Evolutionary conservation across 2,329 filamentous ascomycete species (phyloP).

Genomic region (Ascomycota sp.): DNA sequence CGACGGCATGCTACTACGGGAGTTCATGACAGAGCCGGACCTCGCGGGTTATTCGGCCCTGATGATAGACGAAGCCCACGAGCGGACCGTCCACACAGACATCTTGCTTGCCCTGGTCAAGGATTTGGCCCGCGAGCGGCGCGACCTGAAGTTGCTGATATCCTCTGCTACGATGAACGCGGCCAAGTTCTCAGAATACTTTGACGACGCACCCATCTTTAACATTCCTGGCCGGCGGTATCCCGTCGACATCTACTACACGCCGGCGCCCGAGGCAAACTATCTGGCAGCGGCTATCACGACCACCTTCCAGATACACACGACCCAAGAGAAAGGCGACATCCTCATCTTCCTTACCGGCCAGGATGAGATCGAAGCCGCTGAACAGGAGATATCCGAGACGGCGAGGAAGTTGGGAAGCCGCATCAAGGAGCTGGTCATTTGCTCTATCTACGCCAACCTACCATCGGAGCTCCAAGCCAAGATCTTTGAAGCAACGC

Average conservation of each 20-base stretch:
- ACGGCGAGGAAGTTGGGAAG: slow-evolving; percentile 72
- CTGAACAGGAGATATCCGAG: slow-evolving; percentile 65
- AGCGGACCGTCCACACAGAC: slow-evolving; percentile 78
- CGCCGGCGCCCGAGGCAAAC: slow-evolving; percentile 77
- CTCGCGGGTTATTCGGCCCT: slow-evolving; percentile 65
- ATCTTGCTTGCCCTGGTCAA: slow-evolving; percentile 77
- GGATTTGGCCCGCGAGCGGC: slow-evolving; percentile 63
- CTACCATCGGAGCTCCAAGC: slow-evolving; percentile 76
- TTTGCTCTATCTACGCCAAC: slow-evolving; percentile 88
- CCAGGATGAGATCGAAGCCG: slow-evolving; percentile 87
- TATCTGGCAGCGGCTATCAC: slow-evolving; percentile 82
- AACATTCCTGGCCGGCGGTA: slow-evolving; percentile 81
- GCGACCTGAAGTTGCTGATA: slow-evolving; percentile 76
- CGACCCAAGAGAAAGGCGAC: slow-evolving; percentile 65
- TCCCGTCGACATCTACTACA: slow-evolving; percentile 83
- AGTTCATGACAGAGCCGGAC: slow-evolving; percentile 77
- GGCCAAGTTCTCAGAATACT: slow-evolving; percentile 77
- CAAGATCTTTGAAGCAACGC: slow-evolving; percentile 88
- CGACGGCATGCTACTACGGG: slow-evolving; percentile 80
- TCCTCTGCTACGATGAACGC: slow-evolving; percentile 91
- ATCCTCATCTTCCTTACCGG: slow-evolving; percentile 90
- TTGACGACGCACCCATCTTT: slow-evolving; percentile 83
- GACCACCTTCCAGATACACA: slow-evolving; percentile 88
- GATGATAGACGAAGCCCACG: slow-evolving; percentile 97
- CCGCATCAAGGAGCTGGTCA: slow-evolving; percentile 68